Percentiles rank a stretch among this genome's conserved stretches.
Evolutionary conservation across 2,329 filamentous ascomycete species (phyloP).

Genomic region (Colletotrichum spaethianum): DNA sequence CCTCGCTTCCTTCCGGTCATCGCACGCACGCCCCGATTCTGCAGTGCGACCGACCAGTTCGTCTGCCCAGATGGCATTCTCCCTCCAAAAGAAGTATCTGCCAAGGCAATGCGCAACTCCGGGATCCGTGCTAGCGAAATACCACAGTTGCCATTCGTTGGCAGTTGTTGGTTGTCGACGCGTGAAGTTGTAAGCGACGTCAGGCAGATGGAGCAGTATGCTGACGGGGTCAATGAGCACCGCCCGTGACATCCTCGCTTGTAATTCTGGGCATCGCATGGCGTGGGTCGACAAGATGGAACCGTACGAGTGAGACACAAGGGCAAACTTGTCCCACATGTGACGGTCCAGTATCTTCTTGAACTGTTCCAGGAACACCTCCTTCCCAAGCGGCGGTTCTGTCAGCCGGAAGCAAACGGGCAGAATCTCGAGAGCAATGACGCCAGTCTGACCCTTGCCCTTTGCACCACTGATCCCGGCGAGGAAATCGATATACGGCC

Average conservation of each 20-base stretch:
- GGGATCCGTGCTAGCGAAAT: conserved; percentile 78
- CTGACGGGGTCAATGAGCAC: conserved; percentile 74
- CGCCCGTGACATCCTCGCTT: conserved; percentile 63
- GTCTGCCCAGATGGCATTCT: conserved; percentile 80
- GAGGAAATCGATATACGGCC: conserved; percentile 73
- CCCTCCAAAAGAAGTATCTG: conserved; percentile 79
- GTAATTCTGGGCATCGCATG: conserved; percentile 63
- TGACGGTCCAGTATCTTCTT: conserved; percentile 70
- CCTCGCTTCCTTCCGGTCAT: conserved; percentile 45
- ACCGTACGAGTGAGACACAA: conserved; percentile 74
- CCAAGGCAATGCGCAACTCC: conserved; percentile 76
- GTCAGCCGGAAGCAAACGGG: conserved; percentile 76
- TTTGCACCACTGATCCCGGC: conserved; percentile 58
- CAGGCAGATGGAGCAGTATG: conserved; percentile 76
- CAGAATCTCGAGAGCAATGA: conserved; percentile 77
- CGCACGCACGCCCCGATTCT: conserved; percentile 19
- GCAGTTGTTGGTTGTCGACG: conserved; percentile 65
- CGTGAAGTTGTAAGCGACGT: conserved; percentile 81
- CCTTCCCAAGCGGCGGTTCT: conserved; percentile 62
- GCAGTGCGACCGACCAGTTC: conserved; percentile 60
- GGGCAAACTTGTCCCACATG: conserved; percentile 69
- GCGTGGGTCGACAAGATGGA: conserved; percentile 75
- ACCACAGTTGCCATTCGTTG: conserved; percentile 81
- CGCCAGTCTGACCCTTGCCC: conserved; percentile 65
- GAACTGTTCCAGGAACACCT: conserved; percentile 70